A percentile compares a stretch with the other conserved stretches of the same genome.
These are phyloP conservation scores for Epithemia pelagica DNA, from an alignment of 108 stramenopile species.

Conservation along the genomic window DNA sequence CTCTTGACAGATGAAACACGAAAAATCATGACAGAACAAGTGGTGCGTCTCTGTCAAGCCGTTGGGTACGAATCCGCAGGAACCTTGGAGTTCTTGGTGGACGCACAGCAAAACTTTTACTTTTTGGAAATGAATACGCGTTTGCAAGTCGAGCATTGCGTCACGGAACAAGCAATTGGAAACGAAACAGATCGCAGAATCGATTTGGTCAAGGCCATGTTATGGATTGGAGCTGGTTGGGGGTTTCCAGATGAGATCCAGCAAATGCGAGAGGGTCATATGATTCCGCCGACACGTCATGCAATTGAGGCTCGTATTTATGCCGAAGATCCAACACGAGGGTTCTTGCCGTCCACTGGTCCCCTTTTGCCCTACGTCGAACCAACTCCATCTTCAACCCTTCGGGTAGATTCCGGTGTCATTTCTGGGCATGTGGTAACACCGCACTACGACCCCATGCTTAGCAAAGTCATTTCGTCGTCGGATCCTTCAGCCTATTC, in stretches of 20 bases:
- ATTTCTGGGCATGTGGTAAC: slow-evolving; percentile 76
- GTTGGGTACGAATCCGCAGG: slow-evolving; percentile 94
- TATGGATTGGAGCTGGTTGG: slow-evolving; percentile 76
- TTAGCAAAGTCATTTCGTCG: slow-evolving; percentile 88
- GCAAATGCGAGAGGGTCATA: slow-evolving; percentile 22
- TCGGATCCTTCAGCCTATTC: slow-evolving; percentile 9
- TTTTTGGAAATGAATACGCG: slow-evolving; percentile 98
- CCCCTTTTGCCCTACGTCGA: slow-evolving; percentile 63
- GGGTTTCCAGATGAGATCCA: slow-evolving; percentile 45
- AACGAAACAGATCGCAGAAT: slow-evolving; percentile 12
- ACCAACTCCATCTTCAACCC: slow-evolving; percentile 22
- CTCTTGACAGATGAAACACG: slow-evolving; percentile 54
- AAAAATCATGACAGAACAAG: slow-evolving; percentile 57
- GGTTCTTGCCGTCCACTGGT: slow-evolving; percentile 90
- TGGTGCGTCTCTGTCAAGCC: slow-evolving; percentile 70
- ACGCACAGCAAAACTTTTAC: slow-evolving; percentile 88
- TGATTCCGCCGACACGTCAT: slow-evolving; percentile 59
- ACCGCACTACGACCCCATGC: slow-evolving; percentile 96
- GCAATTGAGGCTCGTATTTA: slow-evolving; percentile 91
- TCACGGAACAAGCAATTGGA: slow-evolving; percentile 82
- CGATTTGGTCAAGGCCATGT: slow-evolving; percentile 91
- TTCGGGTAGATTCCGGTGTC: slow-evolving; percentile 75
- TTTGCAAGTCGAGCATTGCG: slow-evolving; percentile 94
- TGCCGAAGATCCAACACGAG: slow-evolving; percentile 95
- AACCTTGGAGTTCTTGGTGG: slow-evolving; percentile 94